Conservation (phyloP, 371 early-diverging fungal species). For the Mucor indicus region DNA sequence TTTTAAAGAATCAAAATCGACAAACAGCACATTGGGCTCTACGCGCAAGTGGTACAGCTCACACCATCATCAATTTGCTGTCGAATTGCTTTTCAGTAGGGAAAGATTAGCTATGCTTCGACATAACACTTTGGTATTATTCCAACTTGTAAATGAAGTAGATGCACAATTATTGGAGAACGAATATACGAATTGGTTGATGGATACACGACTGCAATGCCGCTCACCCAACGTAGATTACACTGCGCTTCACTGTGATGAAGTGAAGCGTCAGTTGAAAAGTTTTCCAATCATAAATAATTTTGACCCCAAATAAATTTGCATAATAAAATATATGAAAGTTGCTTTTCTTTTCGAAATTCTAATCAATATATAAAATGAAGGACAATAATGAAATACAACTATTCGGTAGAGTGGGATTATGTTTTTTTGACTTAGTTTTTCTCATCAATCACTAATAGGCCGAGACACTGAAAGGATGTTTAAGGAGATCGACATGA, state of each 20-base stretch:
- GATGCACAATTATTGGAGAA: constrained; percentile 53
- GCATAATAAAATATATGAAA: too few species aligned
- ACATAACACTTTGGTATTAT: constrained; percentile 54
- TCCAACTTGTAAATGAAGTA: constrained; percentile 53
- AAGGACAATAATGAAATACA: constrained; percentile 10
- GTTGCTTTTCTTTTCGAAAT: background rate
- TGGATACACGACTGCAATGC: constrained; percentile 54
- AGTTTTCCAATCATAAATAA: constrained; percentile 4
- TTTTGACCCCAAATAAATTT: background rate
- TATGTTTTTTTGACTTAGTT: background rate
- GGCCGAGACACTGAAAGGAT: constrained; percentile 13
- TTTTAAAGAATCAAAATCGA: constrained; percentile 18
- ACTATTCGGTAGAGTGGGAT: constrained; percentile 11
- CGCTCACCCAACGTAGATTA: constrained; percentile 14
- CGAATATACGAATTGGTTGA: constrained; percentile 60
- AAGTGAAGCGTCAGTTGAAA: constrained; percentile 18
- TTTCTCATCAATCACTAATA: background rate
- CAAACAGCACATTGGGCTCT: constrained; percentile 4
- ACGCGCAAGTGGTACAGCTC: constrained; percentile 32
- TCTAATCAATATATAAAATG: constrained; percentile 1
- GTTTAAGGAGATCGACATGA: constrained; percentile 17
- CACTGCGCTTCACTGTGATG: constrained; percentile 13
- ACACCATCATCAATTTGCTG: constrained; percentile 49
- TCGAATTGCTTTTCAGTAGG: constrained; percentile 49
- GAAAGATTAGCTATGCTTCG: constrained; percentile 57